Conservation (phyloP, 208 protist species). For the Wallacemonas sp. region DNA sequence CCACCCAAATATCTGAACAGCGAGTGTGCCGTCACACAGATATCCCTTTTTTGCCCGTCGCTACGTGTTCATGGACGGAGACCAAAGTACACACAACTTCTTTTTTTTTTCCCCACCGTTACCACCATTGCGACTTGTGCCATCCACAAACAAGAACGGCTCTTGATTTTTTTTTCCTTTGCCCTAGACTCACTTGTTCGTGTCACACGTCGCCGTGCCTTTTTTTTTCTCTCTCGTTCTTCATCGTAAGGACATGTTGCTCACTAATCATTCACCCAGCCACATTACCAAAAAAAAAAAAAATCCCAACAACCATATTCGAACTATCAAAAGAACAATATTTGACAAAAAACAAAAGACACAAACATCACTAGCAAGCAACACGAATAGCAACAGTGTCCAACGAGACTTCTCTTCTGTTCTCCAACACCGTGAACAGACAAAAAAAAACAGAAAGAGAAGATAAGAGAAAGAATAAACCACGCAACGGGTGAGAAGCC, state of each 20-base stretch:
- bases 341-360: background rate
- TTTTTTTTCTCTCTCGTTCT: background rate
- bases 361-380: background rate
- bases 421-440: no score
- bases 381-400: background rate
- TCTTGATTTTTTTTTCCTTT: background rate
- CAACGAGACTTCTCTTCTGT: no score
- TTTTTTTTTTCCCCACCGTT: constrained; percentile 3
- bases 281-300: constrained; percentile 1
- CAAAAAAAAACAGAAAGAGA: no score
- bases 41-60: constrained; percentile 12
- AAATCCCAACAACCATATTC: background rate
- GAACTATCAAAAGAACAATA: background rate
- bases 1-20: background rate
- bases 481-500: no score
- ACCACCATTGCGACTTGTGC: background rate
- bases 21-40: constrained; percentile 4
- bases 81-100: constrained; percentile 10
- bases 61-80: constrained; percentile 7
- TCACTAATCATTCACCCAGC: background rate
- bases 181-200: no score
- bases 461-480: no score
- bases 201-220: no score
- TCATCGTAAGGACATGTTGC: no score
- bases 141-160: no score